Conservation (phyloP, 495 filamentous ascomycete species). For the Xanthoparmelia taractica region DNA sequence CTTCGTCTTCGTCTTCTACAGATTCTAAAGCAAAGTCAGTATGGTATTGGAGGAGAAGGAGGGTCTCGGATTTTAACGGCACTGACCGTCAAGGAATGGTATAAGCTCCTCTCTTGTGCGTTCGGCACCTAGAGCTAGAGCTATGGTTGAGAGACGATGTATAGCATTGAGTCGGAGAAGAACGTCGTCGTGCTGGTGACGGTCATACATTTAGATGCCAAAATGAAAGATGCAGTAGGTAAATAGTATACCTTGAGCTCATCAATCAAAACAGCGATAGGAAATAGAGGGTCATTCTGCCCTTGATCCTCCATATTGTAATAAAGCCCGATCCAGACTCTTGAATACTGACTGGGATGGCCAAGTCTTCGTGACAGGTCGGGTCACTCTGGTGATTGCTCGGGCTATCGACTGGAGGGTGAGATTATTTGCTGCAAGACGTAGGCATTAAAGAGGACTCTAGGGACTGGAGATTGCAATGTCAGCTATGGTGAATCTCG, state of each 20-base stretch:
- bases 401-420: background rate
- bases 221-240: background rate
- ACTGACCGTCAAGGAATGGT: conserved; percentile 92
- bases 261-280: conserved; percentile 98
- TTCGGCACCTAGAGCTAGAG: conserved; percentile 87
- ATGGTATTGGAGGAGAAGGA: background rate
- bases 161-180: conserved; percentile 96
- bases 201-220: conserved; percentile 11
- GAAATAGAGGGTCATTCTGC: conserved; percentile 94
- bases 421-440: background rate
- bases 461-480: background rate
- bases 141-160: conserved; percentile 94
- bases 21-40: conserved; percentile 57
- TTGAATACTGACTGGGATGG: background rate
- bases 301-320: conserved; percentile 57
- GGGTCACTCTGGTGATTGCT: conserved; percentile 7
- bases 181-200: conserved; percentile 85
- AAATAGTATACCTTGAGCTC: conserved; percentile 76
- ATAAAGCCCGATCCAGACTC: background rate
- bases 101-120: conserved; percentile 96
- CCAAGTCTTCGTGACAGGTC: background rate
- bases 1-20: conserved; percentile 97
- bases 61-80: conserved; percentile 1
- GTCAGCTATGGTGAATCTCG: conserved; percentile 1
- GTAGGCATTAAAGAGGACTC: conserved; percentile 6